These are phyloP conservation scores for Arbutus unedo DNA, from an alignment of 148 eudicot genomes.

Conservation along the genomic window DNA sequence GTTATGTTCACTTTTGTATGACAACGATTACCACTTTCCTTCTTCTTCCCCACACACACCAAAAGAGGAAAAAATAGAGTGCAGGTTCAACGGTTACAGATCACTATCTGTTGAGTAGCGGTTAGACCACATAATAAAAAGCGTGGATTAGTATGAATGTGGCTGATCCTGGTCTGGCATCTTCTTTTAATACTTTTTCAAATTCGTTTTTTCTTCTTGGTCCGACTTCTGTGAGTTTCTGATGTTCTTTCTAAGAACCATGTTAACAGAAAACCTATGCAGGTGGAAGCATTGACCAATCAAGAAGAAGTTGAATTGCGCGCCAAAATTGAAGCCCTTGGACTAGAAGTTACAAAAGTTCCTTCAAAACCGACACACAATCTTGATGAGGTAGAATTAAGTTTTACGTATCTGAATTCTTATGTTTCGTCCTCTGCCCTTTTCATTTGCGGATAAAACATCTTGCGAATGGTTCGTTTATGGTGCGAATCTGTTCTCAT, in stretches of 20 bases:
- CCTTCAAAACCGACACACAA: slow-evolving; percentile 55
- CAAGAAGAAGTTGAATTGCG: slow-evolving; percentile 88
- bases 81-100: too few species aligned
- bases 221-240: background rate
- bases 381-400: slow-evolving; percentile 56
- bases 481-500: background rate
- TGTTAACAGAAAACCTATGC: slow-evolving; percentile 16
- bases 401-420: background rate
- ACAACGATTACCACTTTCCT: too few species aligned
- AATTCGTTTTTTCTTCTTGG: background rate
- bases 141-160: background rate
- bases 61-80: too few species aligned
- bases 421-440: background rate
- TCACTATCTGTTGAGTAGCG: too few species aligned
- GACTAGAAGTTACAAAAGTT: slow-evolving; percentile 72
- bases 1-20: too few species aligned
- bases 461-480: background rate
- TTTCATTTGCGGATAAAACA: background rate
- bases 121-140: background rate
- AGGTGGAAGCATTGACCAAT: slow-evolving; percentile 84
- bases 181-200: background rate
- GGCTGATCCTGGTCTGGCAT: background rate
- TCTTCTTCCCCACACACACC: too few species aligned
- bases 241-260: background rate
- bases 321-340: slow-evolving; percentile 78